Base-by-base conservation (phyloP, 495 filamentous ascomycete species). In the Aspergillus bertholletiae region DNA sequence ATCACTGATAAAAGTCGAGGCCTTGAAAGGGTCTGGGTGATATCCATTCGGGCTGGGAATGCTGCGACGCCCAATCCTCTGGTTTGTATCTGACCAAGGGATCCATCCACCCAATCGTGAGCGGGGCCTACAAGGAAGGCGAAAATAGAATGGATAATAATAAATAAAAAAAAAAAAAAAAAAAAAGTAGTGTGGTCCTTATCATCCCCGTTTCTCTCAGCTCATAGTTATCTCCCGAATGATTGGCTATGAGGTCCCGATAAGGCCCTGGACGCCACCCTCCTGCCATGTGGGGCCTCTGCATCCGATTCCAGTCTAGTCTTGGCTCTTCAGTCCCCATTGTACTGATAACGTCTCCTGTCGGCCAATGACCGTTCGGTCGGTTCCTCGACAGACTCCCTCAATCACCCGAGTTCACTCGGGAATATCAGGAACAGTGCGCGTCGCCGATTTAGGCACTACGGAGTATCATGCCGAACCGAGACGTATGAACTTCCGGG, bases 231-330 rank as follows among this genome's bases (percentile, higher is more conserved):
- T 34, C 45, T 18, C 13, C 9, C 20, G 27, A 61, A 52, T 52
- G 51, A 62, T 62, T 58, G 59, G 59, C 48, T 58, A 44, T 35
- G 59, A 62, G 49, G 23, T 18, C 26, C 34, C 59, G 59, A 62
- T 62, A 62, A 62, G 59, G 44, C 41, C 46, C 59, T 53, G 49
- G 18, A 43, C 59, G 55, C 59, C 59, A 62, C 51, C 52, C 18
- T 15, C 21, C 34, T 20, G 21, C 50, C 47, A 43, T 26, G 34
- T 54, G 58, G 49, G 55, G 55, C 39, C 34, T 24, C 40, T 34
- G 21, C 21, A 8, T 30, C 53, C 53, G 26, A 5, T 48, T 51
- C 13, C 9, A 30, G 53, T 30, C 26, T 55, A 55, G 52, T 30
- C 18, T 40, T 26, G 20, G 50, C 43, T 24, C 44, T 28, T 24